These are phyloP conservation scores for Podospora pseudocomata DNA, from an alignment of 495 filamentous ascomycete species.

Conservation along the genomic window DNA sequence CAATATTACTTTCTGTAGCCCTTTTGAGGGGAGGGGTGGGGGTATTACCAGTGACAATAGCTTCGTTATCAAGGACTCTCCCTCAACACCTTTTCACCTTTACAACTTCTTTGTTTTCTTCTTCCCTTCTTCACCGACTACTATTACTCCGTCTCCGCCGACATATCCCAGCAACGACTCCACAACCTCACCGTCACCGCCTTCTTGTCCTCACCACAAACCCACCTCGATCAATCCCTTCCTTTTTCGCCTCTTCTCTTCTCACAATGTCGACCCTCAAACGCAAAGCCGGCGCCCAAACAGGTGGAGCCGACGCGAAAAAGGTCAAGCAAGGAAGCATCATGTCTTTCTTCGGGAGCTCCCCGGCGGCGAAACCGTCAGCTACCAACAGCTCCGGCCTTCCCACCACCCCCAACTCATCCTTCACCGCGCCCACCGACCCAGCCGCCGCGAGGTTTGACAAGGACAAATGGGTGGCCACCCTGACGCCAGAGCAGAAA, in stretches of 20 bases:
- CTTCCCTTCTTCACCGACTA: background rate
- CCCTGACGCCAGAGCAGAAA: conserved; percentile 76
- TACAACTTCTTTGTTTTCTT: background rate
- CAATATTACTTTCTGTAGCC: background rate
- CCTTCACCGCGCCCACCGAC: conserved; percentile 21
- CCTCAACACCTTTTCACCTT: background rate
- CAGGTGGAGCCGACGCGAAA: conserved; percentile 51
- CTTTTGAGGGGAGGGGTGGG: background rate
- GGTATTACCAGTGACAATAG: background rate
- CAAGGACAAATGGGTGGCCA: conserved; percentile 80
- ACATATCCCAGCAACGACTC: conserved; percentile 3
- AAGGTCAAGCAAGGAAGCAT: conserved; percentile 66
- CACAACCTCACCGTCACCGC: conserved; percentile 6
- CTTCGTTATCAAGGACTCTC: background rate
- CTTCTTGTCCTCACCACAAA: background rate
- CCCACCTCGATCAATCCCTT: background rate
- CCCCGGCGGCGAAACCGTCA: conserved; percentile 30
- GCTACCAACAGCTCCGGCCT: conserved; percentile 15
- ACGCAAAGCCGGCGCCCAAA: conserved; percentile 59
- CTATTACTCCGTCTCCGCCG: background rate
- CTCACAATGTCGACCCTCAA: conserved; percentile 54
- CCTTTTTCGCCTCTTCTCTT: background rate
- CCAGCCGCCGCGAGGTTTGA: conserved; percentile 60
- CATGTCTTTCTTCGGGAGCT: conserved; percentile 51
- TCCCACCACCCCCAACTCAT: conserved; percentile 18